Evolutionary conservation across 768 basidiomycete species (phyloP).

Genomic region (Neoboletus magnificus): DNA sequence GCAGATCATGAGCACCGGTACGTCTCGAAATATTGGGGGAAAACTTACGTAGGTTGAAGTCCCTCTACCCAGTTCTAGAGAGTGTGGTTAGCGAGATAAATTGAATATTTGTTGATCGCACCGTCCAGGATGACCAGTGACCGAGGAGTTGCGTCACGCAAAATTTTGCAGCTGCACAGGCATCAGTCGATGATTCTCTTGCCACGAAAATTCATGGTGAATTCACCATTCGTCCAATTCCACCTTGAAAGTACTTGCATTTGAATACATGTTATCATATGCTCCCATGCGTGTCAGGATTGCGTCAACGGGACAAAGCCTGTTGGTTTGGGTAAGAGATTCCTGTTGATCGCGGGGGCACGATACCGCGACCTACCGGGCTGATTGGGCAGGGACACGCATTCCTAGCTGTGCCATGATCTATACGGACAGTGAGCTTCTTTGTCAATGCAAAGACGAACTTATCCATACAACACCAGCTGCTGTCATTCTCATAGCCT

Average conservation of each 20-base stretch:
- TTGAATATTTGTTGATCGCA: conserved; percentile 33
- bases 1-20: conserved; percentile 16
- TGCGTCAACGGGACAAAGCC: conserved; percentile 83
- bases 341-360: not conserved
- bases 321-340: conserved; percentile 28
- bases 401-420: conserved; percentile 96
- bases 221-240: conserved; percentile 93
- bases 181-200: not conserved
- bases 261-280: conserved; percentile 95
- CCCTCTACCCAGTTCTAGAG: conserved; percentile 84
- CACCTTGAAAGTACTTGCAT: conserved; percentile 96
- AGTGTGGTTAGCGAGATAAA: conserved; percentile 8
- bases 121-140: conserved; percentile 95
- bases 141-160: conserved; percentile 89
- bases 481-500: conserved; percentile 95
- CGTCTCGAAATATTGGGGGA: not conserved
- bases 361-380: conserved; percentile 48
- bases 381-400: conserved; percentile 83
- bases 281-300: conserved; percentile 98
- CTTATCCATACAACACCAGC: conserved; percentile 67
- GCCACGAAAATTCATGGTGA: not conserved
- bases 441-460: not conserved
- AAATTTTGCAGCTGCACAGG: conserved; percentile 74
- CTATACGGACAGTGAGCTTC: conserved; percentile 30
- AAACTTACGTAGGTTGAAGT: conserved; percentile 84